These are phyloP conservation scores for Hypoxylon sp. DNA, from an alignment of 2,329 filamentous ascomycete species.

Conservation along the genomic window DNA sequence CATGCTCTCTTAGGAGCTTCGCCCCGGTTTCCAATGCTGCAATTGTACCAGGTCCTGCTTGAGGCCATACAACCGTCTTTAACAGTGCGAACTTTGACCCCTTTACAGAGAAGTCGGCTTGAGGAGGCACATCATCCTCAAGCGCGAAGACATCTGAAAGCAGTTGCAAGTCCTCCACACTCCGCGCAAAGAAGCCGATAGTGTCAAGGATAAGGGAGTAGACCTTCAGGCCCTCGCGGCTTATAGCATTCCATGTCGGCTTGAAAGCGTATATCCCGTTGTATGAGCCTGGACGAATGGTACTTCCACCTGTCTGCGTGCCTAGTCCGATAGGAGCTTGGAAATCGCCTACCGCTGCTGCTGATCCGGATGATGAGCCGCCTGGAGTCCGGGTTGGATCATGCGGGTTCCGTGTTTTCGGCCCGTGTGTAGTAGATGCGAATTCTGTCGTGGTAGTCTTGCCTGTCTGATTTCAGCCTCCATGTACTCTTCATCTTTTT, in stretches of 20 bases:
- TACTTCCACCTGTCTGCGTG: constrained; percentile 76
- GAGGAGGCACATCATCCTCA: constrained; percentile 62
- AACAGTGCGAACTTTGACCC: constrained; percentile 69
- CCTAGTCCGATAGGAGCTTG: constrained; percentile 74
- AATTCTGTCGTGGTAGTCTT: constrained; percentile 77
- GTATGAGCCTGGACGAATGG: constrained; percentile 74
- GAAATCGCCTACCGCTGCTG: constrained; percentile 74
- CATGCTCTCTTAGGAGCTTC: constrained; percentile 59
- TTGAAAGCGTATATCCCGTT: constrained; percentile 76
- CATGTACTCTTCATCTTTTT: not conserved
- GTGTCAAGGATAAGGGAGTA: constrained; percentile 74
- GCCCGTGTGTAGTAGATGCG: constrained; percentile 68
- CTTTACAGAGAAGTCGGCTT: constrained; percentile 55
- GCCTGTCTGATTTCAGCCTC: constrained; percentile 49
- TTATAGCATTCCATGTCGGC: constrained; percentile 75
- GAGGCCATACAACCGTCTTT: constrained; percentile 67
- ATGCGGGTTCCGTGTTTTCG: constrained; percentile 74
- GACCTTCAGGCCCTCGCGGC: constrained; percentile 72
- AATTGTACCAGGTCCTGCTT: constrained; percentile 61
- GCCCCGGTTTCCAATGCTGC: constrained; percentile 60
- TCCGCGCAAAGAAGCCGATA: constrained; percentile 71
- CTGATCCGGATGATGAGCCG: constrained; percentile 77
- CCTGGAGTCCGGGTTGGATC: constrained; percentile 75
- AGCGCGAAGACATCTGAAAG: constrained; percentile 69
- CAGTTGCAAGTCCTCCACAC: constrained; percentile 70